These are phyloP conservation scores for Aurinia saxatilis DNA, from an alignment of 345 rosid genomes.

Conservation along the genomic window DNA sequence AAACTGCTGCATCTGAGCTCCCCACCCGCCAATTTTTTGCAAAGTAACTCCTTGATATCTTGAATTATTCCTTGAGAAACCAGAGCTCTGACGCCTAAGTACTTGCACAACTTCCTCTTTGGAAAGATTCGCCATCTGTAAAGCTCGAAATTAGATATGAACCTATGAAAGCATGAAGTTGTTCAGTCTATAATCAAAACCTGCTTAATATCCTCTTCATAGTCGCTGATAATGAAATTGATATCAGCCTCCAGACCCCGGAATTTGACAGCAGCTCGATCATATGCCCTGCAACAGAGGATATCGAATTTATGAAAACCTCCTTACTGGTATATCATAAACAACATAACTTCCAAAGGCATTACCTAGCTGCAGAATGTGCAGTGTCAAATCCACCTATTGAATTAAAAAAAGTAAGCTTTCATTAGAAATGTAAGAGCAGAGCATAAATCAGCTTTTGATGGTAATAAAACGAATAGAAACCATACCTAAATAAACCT, in stretches of 20 bases:
- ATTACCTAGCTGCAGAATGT: conserved; percentile 58
- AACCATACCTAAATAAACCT: conserved; percentile 82
- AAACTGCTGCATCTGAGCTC: conserved; percentile 83
- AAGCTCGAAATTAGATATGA: conserved; percentile 7
- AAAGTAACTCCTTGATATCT: conserved; percentile 77
- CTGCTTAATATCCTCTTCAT: conserved; percentile 82
- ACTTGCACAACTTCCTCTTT: conserved; percentile 95
- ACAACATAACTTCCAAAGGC: too few relatives aligned
- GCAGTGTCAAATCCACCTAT: conserved; percentile 34
- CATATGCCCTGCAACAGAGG: conserved; percentile 63
- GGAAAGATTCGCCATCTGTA: conserved; percentile 60
- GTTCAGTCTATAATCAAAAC: conserved; percentile 27
- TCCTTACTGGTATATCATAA: not conserved
- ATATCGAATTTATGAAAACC: not conserved
- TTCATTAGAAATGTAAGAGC: not conserved
- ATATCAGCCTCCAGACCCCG: conserved; percentile 90
- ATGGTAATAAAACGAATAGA: not conserved
- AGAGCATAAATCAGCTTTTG: not conserved
- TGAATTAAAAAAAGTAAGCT: conserved; percentile 7
- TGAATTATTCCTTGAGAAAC: conserved; percentile 86
- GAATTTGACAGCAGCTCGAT: conserved; percentile 93
- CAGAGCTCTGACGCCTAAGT: conserved; percentile 85
- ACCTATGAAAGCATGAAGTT: conserved; percentile 4
- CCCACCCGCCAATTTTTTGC: conserved; percentile 91
- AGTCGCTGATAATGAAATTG: conserved; percentile 72